These are phyloP conservation scores for Eremomyces bilateralis DNA, from an alignment of 495 filamentous ascomycete genomes.

Conservation along the genomic window DNA sequence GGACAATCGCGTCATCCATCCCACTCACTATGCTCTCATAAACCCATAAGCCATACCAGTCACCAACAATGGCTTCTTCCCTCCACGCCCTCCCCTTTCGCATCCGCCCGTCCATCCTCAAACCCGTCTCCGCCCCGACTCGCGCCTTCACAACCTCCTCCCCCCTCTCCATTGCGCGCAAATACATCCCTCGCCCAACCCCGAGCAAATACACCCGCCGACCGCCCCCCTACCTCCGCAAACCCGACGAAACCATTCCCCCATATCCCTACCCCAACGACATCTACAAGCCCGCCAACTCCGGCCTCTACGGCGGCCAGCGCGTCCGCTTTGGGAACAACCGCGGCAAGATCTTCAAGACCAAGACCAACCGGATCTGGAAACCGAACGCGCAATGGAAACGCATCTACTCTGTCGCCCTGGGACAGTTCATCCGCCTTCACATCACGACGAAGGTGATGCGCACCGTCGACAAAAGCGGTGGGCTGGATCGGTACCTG, in stretches of 20 bases:
- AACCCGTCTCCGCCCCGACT: too few species aligned
- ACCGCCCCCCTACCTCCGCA: too few species aligned
- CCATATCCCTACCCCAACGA: constrained; percentile 60
- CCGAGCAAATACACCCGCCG: too few species aligned
- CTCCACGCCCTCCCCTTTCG: too few species aligned
- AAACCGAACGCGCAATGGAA: constrained; percentile 68
- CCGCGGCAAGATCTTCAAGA: constrained; percentile 51
- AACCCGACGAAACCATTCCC: constrained; percentile 1
- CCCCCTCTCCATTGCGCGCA: too few species aligned
- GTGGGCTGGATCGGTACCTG: constrained; percentile 80
- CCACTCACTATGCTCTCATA: too few species aligned
- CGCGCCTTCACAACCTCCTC: too few species aligned
- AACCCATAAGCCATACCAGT: too few species aligned
- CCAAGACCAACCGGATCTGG: constrained; percentile 74
- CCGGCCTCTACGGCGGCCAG: constrained; percentile 59
- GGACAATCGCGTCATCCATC: too few species aligned
- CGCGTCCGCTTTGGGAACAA: constrained; percentile 82
- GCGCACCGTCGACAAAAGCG: constrained; percentile 67
- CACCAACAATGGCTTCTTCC: too few species aligned
- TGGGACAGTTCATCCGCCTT: constrained; percentile 44
- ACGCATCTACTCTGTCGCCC: constrained; percentile 44
- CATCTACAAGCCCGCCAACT: constrained; percentile 71
- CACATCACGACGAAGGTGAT: constrained; percentile 57
- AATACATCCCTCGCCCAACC: too few species aligned
- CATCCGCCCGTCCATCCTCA: too few species aligned